Base-by-base conservation (phyloP, 345 rosid species). In the Ceriops decandra region DNA sequence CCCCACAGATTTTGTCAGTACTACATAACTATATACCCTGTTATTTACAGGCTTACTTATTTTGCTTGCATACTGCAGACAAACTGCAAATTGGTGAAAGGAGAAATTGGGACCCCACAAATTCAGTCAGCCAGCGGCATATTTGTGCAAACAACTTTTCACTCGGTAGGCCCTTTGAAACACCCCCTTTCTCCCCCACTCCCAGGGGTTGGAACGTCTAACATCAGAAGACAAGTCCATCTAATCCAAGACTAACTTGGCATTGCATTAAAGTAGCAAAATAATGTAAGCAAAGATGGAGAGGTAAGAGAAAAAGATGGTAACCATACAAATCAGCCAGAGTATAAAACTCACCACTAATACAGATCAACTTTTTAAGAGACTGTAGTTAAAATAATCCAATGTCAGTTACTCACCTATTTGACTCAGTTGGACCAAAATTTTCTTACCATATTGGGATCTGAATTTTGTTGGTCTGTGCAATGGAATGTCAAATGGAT, bases 11-110 rank as follows among this genome's bases (percentile, higher is more conserved):
- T 57, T 76, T 38, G 72, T 62, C 60, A 49, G 56, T 7, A n/a
- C 11, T 42, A 49, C 8, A 32, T 5, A 22, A 42, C 54, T 20
- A 28, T 21, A 52, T 52, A 36, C 22, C 26, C 19, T 28, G 28
- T 27, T 9, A 32, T 42, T 52, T 22, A 19, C 32, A 42, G 42
- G 20, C 24, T n/a, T 2, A 15, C 47, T 9, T 22, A 8, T 8
- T 32, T 27, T 24, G 6, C 17, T 26, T 17, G 47, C 30, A 57
- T 47, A 66, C 58, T 68, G 76, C 73, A 76, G 73, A 63, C 80
- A 76, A 69, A 62, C 52, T 17, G 0, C 15, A 66, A 53, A 64
- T 66, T 56, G 74, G 47, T 9, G 47, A 38, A 38, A 38, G 47
- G 31, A 71, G 31, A 60, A 47, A 49, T 27, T 33, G 38, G 57